Base-by-base conservation (phyloP, 805 yeast species). In the Scheffersomyces coipomensis region DNA sequence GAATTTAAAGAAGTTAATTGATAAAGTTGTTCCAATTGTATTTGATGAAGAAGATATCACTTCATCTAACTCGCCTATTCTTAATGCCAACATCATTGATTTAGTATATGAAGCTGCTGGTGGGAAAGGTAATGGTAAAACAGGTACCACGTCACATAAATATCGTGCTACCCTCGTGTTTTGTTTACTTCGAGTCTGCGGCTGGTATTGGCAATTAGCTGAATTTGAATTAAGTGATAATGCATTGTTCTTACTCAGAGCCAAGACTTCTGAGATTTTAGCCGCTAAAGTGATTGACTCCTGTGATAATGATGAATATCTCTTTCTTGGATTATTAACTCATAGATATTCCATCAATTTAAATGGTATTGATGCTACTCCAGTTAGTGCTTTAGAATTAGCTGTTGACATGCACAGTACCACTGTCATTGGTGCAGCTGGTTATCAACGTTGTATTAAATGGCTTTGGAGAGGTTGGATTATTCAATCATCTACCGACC, bases 391-490 rank as follows among this genome's bases (percentile, higher is more conserved):
- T 0, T 64, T 88, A 46, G 97, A 88, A 56, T 60, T 88, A 52
- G 95, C 96, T 0, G 88, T 86, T 19, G 96, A 88, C 55, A 78
- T 81, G 77, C 96, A 88, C 49, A 77, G 85, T 9, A 81, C 90
- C 7, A 72, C 75, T 17, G 82, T 88, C 13, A 86, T 89, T 50
- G 82, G 88, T 2, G 79, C 95, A 0, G 67, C 83, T 7, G 96
- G 96, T 0, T 88, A 79, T 58, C 96, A 88, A 60, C 67, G 95
- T 38, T 87, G 96, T 64, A 75, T 88, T 52, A 80, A 83, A 48
- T 88, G 96, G 95, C 61, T 88, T 35, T 88, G 97, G 97, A 69
- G 90, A 40, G 97, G 97, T 21, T 87, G 96, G 95, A 85, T 88
- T 45, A 73, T 85, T 36, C 96, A 88, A 61, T 76, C 84, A 17